These are phyloP conservation scores for Colletotrichum tanaceti DNA, from an alignment of 2,329 filamentous ascomycete genomes.

Conservation along the genomic window DNA sequence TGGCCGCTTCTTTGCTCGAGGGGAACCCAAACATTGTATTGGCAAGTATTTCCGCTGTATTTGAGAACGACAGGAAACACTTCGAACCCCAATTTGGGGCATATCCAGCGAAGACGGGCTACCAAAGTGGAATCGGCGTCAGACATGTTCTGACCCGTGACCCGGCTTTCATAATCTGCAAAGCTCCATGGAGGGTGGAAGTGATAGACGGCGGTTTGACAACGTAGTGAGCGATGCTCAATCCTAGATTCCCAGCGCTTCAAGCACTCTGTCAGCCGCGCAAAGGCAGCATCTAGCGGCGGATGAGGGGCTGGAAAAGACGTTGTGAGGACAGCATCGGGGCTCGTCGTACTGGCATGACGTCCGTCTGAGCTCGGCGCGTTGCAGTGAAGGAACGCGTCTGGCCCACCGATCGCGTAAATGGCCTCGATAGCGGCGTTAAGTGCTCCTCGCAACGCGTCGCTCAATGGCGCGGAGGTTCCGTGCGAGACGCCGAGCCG, in stretches of 20 bases:
- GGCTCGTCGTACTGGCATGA: neutral
- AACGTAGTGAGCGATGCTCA: neutral
- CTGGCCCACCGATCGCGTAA: conserved; percentile 26
- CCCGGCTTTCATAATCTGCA: conserved; percentile 22
- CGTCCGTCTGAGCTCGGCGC: conserved; percentile 2
- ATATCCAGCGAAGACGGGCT: conserved; percentile 5
- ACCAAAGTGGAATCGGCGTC: conserved; percentile 14
- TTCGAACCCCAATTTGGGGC: conserved; percentile 30
- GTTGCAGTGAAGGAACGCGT: conserved; percentile 8
- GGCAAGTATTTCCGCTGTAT: conserved; percentile 26
- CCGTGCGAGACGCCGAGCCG: conserved; percentile 24
- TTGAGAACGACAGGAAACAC: conserved; percentile 33
- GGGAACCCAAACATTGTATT: conserved; percentile 20
- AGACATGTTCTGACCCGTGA: conserved; percentile 18
- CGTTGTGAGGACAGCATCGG: neutral
- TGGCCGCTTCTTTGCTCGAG: neutral
- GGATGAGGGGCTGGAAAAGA: neutral
- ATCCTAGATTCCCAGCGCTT: conserved; percentile 22
- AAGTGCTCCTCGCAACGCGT: conserved; percentile 18
- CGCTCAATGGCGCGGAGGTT: conserved; percentile 19
- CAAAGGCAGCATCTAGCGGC: conserved; percentile 4
- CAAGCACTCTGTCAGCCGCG: neutral
- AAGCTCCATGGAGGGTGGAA: conserved; percentile 24
- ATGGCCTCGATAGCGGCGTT: conserved; percentile 29
- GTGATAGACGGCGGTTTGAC: conserved; percentile 32